These are phyloP conservation scores for Calocybe indica DNA, from an alignment of 768 basidiomycete species.

Conservation along the genomic window DNA sequence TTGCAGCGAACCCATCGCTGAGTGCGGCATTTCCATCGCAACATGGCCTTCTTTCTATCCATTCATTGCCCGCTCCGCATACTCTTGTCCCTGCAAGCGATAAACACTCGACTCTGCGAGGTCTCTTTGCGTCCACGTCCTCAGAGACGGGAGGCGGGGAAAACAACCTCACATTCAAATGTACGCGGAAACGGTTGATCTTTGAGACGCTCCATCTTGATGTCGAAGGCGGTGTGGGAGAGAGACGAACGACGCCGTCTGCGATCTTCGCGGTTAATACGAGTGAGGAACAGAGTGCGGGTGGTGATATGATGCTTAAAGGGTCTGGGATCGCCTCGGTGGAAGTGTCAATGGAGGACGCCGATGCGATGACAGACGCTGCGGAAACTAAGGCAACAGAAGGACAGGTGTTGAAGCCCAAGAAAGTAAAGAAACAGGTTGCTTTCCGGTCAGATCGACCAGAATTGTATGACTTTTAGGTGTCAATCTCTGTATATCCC, in stretches of 20 bases:
- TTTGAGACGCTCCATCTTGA: slow-evolving; percentile 91
- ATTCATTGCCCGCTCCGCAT: slow-evolving; percentile 68
- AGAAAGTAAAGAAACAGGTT: slow-evolving; percentile 60
- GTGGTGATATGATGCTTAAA: slow-evolving; percentile 8
- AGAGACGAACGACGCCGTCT: slow-evolving; percentile 58
- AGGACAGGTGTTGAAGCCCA: slow-evolving; percentile 20
- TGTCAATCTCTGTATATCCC: background rate
- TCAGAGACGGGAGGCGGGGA: slow-evolving; percentile 70
- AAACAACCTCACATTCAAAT: slow-evolving; percentile 94
- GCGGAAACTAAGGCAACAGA: slow-evolving; percentile 8
- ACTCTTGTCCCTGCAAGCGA: slow-evolving; percentile 76
- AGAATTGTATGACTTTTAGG: slow-evolving; percentile 72
- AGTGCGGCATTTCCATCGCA: slow-evolving; percentile 71
- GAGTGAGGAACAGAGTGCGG: slow-evolving; percentile 8
- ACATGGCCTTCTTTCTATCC: slow-evolving; percentile 80
- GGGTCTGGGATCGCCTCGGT: slow-evolving; percentile 27
- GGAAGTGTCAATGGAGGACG: slow-evolving; percentile 38
- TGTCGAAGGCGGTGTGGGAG: slow-evolving; percentile 78
- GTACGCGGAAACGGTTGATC: slow-evolving; percentile 79
- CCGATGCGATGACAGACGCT: slow-evolving; percentile 8
- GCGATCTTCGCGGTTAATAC: slow-evolving; percentile 9
- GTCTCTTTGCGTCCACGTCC: slow-evolving; percentile 52
- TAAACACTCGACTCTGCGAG: slow-evolving; percentile 78
- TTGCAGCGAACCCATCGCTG: slow-evolving; percentile 71
- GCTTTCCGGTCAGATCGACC: slow-evolving; percentile 62